phyloP scores from a whole-genome alignment of 2,329 filamentous ascomycete genomes.

The Atkinsonella texensis region DNA sequence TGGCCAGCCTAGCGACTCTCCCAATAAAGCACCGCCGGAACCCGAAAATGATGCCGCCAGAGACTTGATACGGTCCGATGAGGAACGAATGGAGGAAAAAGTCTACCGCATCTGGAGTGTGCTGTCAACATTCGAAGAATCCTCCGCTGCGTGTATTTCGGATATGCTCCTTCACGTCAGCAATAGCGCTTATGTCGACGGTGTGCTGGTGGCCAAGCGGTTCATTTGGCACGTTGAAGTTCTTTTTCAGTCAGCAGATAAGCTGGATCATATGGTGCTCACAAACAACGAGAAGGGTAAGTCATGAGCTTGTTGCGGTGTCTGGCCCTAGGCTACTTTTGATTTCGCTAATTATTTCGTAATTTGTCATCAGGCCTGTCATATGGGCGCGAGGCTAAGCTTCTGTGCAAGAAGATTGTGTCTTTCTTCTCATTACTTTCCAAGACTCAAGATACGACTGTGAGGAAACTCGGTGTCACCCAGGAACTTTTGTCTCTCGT shows the following conservation, averaged over 20 bases:
- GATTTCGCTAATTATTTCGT: neutral
- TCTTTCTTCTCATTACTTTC: constrained; percentile 93
- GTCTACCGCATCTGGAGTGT: constrained; percentile 98
- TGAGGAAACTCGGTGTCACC: constrained; percentile 84
- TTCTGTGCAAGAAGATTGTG: constrained; percentile 99
- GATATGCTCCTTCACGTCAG: constrained; percentile 98
- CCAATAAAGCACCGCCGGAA: constrained; percentile 28
- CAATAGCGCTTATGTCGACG: constrained; percentile 92
- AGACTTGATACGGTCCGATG: constrained; percentile 66
- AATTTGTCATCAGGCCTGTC: constrained; percentile 52
- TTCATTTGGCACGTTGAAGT: constrained; percentile 96
- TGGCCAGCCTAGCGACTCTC: constrained; percentile 44
- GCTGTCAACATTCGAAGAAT: constrained; percentile 92
- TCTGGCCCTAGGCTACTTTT: too few species aligned
- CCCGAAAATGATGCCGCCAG: constrained; percentile 49
- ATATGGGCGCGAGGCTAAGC: constrained; percentile 90
- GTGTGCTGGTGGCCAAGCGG: constrained; percentile 84
- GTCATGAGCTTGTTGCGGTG: constrained; percentile 11
- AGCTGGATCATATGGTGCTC: constrained; percentile 63
- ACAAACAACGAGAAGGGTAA: constrained; percentile 63
- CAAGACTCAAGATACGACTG: constrained; percentile 85
- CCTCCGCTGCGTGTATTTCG: constrained; percentile 93
- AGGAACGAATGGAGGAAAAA: constrained; percentile 94
- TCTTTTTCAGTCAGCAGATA: constrained; percentile 78
- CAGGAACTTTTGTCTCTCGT: constrained; percentile 97